These are phyloP conservation scores for Silybum marianum DNA, from an alignment of 129 eudicot genomes.

Conservation along the genomic window DNA sequence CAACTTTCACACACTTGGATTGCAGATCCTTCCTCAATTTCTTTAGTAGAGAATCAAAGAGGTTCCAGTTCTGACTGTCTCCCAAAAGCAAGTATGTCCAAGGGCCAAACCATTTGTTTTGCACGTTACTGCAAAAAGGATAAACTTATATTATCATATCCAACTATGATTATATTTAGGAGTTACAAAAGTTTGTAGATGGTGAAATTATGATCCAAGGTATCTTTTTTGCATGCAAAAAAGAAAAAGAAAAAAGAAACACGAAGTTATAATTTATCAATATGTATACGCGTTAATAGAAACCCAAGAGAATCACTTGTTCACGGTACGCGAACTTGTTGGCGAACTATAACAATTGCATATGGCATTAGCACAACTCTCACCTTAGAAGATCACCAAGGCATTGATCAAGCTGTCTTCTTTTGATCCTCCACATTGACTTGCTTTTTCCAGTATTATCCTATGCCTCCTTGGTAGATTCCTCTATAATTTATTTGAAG, in stretches of 20 bases:
- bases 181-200: background rate
- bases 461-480: background rate
- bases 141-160: background rate
- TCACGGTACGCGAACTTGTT: background rate
- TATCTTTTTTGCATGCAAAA: background rate
- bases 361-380: slow-evolving; percentile 7
- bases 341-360: too few relatives aligned
- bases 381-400: slow-evolving; percentile 66
- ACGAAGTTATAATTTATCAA: too few relatives aligned
- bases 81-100: slow-evolving; percentile 81
- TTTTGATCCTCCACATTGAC: slow-evolving; percentile 60
- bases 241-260: too few relatives aligned
- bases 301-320: too few relatives aligned
- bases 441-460: slow-evolving; percentile 61
- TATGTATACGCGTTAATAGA: background rate
- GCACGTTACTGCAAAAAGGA: slow-evolving; percentile 54
- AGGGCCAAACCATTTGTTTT: slow-evolving; percentile 81
- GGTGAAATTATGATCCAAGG: background rate
- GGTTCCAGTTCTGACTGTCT: slow-evolving; percentile 46
- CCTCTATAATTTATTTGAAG: slow-evolving; percentile 63
- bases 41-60: slow-evolving; percentile 42
- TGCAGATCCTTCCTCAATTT: slow-evolving; percentile 43
- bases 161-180: slow-evolving; percentile 2
- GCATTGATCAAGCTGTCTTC: slow-evolving; percentile 63
- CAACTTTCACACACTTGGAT: slow-evolving; percentile 26